A percentile compares a stretch with the other conserved stretches of the same genome.
Evolutionary conservation across 2,329 filamentous ascomycete genomes (phyloP).

Genomic region (Chrysoporthe puriensis): DNA sequence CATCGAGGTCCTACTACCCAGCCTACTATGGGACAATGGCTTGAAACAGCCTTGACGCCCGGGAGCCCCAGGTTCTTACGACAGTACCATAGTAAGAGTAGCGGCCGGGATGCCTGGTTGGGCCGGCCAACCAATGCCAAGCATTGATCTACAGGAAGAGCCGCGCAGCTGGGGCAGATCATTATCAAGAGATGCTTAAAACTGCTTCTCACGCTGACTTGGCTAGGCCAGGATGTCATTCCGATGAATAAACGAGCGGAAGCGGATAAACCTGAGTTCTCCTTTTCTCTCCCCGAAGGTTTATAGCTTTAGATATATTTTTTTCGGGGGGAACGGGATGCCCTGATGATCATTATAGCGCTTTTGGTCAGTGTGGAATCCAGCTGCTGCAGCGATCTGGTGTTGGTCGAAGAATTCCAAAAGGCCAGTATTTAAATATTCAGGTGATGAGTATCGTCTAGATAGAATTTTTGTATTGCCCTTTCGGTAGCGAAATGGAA

Average conservation of each 20-base stretch:
- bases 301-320: too few species aligned
- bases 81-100: background rate
- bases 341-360: too few species aligned
- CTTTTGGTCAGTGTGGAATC: background rate
- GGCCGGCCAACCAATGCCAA: background rate
- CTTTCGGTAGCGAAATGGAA: slow-evolving; percentile 9
- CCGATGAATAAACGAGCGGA: background rate
- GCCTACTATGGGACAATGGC: background rate
- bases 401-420: background rate
- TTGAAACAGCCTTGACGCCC: background rate
- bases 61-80: background rate
- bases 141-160: slow-evolving; percentile 18
- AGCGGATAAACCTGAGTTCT: too few species aligned
- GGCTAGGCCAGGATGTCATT: background rate
- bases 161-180: slow-evolving; percentile 17
- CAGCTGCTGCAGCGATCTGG: background rate
- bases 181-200: slow-evolving; percentile 23
- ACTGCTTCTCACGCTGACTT: background rate
- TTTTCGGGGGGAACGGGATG: background rate
- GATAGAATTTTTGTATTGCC: background rate
- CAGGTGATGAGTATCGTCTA: background rate
- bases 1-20: too few species aligned
- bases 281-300: too few species aligned
- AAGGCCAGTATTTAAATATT: background rate
- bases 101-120: background rate